phyloP scores from a whole-genome alignment of 192 early-diverging fungal genomes.

The Dissophora globulifera region DNA sequence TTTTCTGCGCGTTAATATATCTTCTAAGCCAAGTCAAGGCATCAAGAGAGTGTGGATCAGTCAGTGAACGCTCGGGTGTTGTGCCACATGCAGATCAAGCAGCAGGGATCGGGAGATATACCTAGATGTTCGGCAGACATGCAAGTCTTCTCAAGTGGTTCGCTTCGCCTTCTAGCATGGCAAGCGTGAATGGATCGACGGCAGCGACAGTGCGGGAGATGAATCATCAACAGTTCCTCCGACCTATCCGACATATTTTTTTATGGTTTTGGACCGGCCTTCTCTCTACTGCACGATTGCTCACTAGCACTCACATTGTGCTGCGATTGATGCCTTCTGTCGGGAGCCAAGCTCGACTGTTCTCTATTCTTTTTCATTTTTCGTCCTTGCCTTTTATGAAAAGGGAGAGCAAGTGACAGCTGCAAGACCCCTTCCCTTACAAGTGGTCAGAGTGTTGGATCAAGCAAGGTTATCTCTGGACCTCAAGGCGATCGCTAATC shows the following conservation, averaged over 20 bases:
- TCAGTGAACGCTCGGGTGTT: neutral
- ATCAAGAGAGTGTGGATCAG: neutral
- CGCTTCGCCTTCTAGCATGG: too few relatives aligned
- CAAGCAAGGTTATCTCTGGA: constrained; percentile 4
- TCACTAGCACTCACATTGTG: too few relatives aligned
- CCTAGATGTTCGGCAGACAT: constrained; percentile 3
- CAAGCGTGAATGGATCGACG: too few relatives aligned
- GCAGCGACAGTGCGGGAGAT: too few relatives aligned
- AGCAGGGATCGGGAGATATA: neutral
- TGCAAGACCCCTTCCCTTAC: neutral
- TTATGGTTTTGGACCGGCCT: too few relatives aligned
- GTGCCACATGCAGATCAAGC: constrained; percentile 8
- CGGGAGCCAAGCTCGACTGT: too few relatives aligned
- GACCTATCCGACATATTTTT: too few relatives aligned
- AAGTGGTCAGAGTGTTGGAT: neutral
- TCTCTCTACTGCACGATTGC: too few relatives aligned
- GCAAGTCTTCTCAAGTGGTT: too few relatives aligned
- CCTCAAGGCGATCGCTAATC: constrained; percentile 15
- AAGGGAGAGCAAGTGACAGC: neutral
- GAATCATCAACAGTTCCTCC: too few relatives aligned
- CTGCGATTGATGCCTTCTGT: too few relatives aligned
- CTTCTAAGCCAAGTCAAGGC: constrained; percentile 10
- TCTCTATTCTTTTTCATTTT: too few relatives aligned
- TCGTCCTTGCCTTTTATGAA: neutral
- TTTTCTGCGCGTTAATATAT: neutral